A percentile compares a stretch with the other conserved stretches of the same genome.
Evolutionary conservation across 2,329 filamentous ascomycete species (phyloP).

Genomic region (Fusarium buxicola): DNA sequence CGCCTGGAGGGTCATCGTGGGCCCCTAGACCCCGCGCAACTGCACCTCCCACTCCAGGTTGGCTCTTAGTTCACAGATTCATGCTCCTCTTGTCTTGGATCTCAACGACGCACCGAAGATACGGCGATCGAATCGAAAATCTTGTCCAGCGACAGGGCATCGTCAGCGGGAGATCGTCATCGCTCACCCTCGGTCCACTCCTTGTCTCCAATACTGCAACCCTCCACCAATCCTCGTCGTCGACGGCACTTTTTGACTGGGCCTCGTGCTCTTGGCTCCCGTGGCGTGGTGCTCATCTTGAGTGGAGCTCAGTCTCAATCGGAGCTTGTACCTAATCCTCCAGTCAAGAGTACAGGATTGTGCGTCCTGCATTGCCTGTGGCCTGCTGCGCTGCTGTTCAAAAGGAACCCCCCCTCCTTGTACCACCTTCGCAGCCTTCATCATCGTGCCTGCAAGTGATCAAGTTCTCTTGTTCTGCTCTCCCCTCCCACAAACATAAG

Average conservation of each 20-base stretch:
- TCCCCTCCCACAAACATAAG: constrained; percentile 5
- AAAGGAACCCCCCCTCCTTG: constrained; percentile 9
- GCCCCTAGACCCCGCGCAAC: no score
- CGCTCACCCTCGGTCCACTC: constrained; percentile 10
- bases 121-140: constrained; percentile 36
- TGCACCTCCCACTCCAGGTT: no score
- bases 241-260: constrained; percentile 4
- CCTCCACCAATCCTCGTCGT: constrained; percentile 18
- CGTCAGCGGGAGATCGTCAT: constrained; percentile 44
- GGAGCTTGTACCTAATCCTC: neutral
- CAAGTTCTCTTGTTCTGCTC: neutral
- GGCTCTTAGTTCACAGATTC: no score
- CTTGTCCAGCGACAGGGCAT: constrained; percentile 28
- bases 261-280: constrained; percentile 7
- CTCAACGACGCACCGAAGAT: neutral
- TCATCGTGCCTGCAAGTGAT: constrained; percentile 16
- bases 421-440: constrained; percentile 19
- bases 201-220: constrained; percentile 4
- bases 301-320: constrained; percentile 11
- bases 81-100: no score
- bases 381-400: neutral
- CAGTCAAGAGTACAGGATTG: neutral
- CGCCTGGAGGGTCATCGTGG: no score
- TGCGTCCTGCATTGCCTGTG: constrained; percentile 5
- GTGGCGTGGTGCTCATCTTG: constrained; percentile 4